A percentile compares a stretch with the other conserved stretches of the same genome.
Evolutionary conservation across 2,329 filamentous ascomycete genomes (phyloP).

Genomic region (Emmonsiellopsis sp.): DNA sequence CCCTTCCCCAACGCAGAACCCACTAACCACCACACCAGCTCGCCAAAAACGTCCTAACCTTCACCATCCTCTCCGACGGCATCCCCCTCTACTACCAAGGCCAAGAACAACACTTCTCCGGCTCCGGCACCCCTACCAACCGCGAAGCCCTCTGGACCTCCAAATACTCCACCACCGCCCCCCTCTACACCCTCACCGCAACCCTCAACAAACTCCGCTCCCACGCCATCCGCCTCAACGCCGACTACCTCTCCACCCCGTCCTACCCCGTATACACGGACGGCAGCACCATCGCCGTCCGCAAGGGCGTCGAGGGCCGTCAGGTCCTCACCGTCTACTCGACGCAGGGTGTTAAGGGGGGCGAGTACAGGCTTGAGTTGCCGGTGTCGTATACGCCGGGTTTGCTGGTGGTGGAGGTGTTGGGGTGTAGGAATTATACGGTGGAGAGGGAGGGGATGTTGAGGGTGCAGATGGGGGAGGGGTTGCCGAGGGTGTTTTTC

Average conservation of each 20-base stretch:
- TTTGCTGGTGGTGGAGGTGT: conserved; percentile 28
- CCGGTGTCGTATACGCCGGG: conserved; percentile 29
- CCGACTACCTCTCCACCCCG: conserved; percentile 33
- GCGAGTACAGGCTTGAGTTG: conserved; percentile 38
- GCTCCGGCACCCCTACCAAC: conserved; percentile 39
- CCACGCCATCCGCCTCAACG: conserved; percentile 30
- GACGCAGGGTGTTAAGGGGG: conserved; percentile 31
- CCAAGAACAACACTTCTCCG: conserved; percentile 53
- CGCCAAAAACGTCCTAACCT: conserved; percentile 53
- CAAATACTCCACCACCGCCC: conserved; percentile 37
- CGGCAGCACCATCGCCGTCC: conserved; percentile 35
- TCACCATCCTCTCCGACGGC: conserved; percentile 51
- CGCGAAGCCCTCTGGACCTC: conserved; percentile 54
- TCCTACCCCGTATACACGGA: conserved; percentile 38
- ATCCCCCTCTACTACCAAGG: conserved; percentile 59
- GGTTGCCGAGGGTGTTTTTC: conserved; percentile 18
- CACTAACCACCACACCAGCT: conserved; percentile 20
- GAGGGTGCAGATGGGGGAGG: conserved; percentile 13
- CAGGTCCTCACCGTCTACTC: conserved; percentile 35
- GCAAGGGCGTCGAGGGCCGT: conserved; percentile 28
- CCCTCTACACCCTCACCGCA: conserved; percentile 43
- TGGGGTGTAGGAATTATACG: conserved; percentile 23
- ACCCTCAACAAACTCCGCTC: conserved; percentile 44
- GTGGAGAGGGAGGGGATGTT: conserved; percentile 14
- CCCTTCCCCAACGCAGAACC: not conserved